phyloP scores from a whole-genome alignment of 352 stramenopile genomes.

The Phytophthora colocasiae region DNA sequence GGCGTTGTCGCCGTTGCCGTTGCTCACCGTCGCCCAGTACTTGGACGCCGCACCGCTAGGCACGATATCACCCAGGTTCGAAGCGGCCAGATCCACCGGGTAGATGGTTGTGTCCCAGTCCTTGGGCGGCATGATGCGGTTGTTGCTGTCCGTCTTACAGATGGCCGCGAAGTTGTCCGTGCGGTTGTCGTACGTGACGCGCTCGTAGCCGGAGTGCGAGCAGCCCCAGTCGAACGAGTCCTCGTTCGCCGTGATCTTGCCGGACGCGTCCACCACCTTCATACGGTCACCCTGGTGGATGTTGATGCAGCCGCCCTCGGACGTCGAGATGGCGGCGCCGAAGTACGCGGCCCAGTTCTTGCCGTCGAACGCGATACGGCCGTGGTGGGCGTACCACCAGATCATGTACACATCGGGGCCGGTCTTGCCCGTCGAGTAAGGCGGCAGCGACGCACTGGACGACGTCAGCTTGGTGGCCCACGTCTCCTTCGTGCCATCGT shows the following conservation, averaged over 20 bases:
- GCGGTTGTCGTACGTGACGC: constrained; percentile 61
- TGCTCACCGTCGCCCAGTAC: constrained; percentile 73
- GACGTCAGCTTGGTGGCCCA: constrained; percentile 68
- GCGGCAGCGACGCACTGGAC: constrained; percentile 55
- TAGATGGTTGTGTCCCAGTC: constrained; percentile 64
- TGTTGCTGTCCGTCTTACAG: constrained; percentile 77
- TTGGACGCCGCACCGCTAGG: constrained; percentile 37
- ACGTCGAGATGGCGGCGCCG: constrained; percentile 61
- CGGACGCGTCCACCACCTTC: constrained; percentile 60
- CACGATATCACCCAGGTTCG: constrained; percentile 65
- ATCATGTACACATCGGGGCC: constrained; percentile 68
- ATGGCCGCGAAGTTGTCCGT: constrained; percentile 54
- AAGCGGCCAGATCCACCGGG: constrained; percentile 52
- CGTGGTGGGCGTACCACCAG: constrained; percentile 77
- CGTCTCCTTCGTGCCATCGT: constrained; percentile 53
- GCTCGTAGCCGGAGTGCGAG: constrained; percentile 69
- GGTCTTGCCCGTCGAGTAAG: constrained; percentile 57
- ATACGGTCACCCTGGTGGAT: constrained; percentile 77
- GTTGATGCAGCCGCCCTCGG: constrained; percentile 66
- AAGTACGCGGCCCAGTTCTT: constrained; percentile 76
- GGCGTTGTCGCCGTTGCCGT: constrained; percentile 52
- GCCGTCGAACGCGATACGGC: constrained; percentile 62
- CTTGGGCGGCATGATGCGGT: constrained; percentile 72
- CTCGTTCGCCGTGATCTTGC: constrained; percentile 42
- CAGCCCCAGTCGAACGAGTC: constrained; percentile 68